Evolutionary conservation across 371 early-diverging fungal genomes (phyloP), one percentile per base, ranked within the genome.

Genomic region (Mucor saturninus): DNA sequence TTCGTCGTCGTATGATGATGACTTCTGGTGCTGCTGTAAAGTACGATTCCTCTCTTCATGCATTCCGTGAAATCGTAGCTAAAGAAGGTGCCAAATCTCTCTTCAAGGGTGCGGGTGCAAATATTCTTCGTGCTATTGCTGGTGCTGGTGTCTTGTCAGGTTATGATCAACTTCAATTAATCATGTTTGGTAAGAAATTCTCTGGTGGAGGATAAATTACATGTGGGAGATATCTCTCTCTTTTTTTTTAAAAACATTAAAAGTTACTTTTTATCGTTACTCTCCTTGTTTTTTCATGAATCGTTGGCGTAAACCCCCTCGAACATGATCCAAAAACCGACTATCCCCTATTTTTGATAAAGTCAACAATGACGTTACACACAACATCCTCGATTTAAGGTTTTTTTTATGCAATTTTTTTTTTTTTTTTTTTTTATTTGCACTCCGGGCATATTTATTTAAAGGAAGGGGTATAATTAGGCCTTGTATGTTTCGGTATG

Each of bases 1-100:
- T 94, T 76, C 92, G 94, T 80, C 86, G 95, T 82, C 90, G 96
- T 77, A 89, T 94, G 89, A 89, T 90, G 90, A 89, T 93, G 91
- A 86, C 89, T 46, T 88, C 91, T 59, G 91, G 89, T 70, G 83
- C 85, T 58, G 88, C 90, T 56, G 83, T 89, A 78, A 85, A 89
- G 79, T 92, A 94, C 86, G 75, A 79, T 54, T 83, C 86, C 56
- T 83, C 91, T 61, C 49, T 84, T 21, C 81, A 89, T 75, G 84
- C 85, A 64, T 88, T 89, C 82, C 64, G 60, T 58, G 84, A 91
- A 75, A 88, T 92, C 70, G 71, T 92, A 59, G 69, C 67, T 59
- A 79, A 85, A 55, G 93, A 92, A 77, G 94, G 94, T 64, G 42
- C 67, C 69, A 79, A 67, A 66, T 84, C 92, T 14, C 76, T 92